Conservation (phyloP, 352 stramenopile species). For the Peronospora farinosa region DNA sequence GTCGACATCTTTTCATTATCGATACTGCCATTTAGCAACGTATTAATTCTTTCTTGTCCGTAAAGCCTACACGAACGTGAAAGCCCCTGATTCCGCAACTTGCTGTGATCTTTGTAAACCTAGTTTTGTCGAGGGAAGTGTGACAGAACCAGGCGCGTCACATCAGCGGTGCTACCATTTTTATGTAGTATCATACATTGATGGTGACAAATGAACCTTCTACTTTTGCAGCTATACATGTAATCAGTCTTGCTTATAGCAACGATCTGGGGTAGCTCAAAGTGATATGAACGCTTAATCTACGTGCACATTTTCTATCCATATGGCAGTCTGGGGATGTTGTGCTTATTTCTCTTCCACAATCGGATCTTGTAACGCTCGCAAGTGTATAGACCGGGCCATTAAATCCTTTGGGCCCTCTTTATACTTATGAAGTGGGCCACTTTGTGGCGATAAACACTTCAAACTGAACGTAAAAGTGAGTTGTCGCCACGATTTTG, state of each 20-base stretch:
- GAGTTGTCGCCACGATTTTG: neutral
- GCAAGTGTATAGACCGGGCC: slow-evolving; percentile 10
- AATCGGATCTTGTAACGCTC: slow-evolving; percentile 8
- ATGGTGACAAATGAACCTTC: neutral
- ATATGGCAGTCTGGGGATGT: too few relatives aligned
- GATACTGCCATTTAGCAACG: neutral
- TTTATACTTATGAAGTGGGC: too few relatives aligned
- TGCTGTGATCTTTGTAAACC: slow-evolving; percentile 13
- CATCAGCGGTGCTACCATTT: neutral
- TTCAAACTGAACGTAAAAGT: neutral
- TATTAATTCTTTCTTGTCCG: too few relatives aligned
- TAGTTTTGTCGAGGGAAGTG: slow-evolving; percentile 1
- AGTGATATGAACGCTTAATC: too few relatives aligned
- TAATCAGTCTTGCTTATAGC: too few relatives aligned
- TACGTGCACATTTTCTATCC: too few relatives aligned
- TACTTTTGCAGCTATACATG: neutral
- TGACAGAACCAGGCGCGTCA: neutral
- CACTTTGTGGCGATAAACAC: neutral
- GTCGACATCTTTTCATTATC: slow-evolving; percentile 20
- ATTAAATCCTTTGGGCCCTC: slow-evolving; percentile 1
- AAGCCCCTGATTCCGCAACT: slow-evolving; percentile 4
- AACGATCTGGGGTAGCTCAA: too few relatives aligned
- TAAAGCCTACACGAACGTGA: neutral
- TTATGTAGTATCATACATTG: too few relatives aligned
- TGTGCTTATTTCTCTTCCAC: slow-evolving; percentile 3